Conservation (phyloP, 805 yeast species). For the Yarrowia osloensis region DNA sequence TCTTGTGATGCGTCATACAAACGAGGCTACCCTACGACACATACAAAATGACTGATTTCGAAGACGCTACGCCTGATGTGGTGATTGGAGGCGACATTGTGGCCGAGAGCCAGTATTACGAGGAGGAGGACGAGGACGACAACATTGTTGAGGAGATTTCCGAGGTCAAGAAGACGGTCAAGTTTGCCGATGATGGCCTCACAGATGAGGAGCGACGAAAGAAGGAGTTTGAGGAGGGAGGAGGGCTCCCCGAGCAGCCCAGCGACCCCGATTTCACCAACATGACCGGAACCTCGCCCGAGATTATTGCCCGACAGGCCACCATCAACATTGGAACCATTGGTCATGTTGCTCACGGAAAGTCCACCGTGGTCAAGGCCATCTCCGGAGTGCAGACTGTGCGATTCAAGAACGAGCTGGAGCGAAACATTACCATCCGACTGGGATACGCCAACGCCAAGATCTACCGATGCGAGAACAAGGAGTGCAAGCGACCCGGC, state of each 20-base stretch:
- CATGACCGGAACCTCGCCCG: slow-evolving; percentile 88
- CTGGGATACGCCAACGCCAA: slow-evolving; percentile 99
- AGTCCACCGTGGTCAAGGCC: slow-evolving; percentile 90
- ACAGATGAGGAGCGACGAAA: slow-evolving; percentile 72
- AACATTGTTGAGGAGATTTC: slow-evolving; percentile 49
- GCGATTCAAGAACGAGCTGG: slow-evolving; percentile 97
- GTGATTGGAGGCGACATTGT: slow-evolving; percentile 60
- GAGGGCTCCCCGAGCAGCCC: slow-evolving; percentile 97
- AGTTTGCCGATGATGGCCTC: slow-evolving; percentile 72
- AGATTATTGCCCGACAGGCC: slow-evolving; percentile 94
- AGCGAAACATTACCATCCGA: slow-evolving; percentile 97
- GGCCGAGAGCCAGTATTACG: slow-evolving; percentile 46
- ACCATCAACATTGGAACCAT: slow-evolving; percentile 97
- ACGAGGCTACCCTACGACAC: no score
- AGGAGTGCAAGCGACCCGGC: slow-evolving; percentile 86
- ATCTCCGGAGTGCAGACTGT: slow-evolving; percentile 99
- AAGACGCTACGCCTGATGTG: slow-evolving; percentile 82
- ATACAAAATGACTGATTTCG: slow-evolving; percentile 58
- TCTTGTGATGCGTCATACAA: slow-evolving; percentile 3
- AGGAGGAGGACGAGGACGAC: slow-evolving; percentile 49
- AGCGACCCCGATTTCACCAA: slow-evolving; percentile 77
- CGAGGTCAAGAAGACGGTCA: slow-evolving; percentile 67
- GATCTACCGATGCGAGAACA: slow-evolving; percentile 88
- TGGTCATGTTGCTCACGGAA: slow-evolving; percentile 96
- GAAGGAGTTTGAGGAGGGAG: slow-evolving; percentile 94